phyloP scores from a whole-genome alignment of 1,284 basidiomycete species.

The Ceratobasidium theobromae region DNA sequence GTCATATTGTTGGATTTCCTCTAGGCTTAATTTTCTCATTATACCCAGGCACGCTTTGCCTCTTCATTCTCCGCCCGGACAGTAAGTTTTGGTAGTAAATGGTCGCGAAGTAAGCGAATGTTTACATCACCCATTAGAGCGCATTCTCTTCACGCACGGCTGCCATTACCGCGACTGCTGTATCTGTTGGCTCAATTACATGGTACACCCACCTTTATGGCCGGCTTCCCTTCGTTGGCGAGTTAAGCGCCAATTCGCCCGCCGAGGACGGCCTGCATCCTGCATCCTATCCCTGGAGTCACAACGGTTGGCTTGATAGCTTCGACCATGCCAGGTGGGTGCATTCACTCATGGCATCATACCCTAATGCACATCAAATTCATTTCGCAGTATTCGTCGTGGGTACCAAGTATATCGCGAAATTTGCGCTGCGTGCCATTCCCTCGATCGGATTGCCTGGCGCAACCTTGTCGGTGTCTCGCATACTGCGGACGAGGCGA shows the following conservation, averaged over 20 bases:
- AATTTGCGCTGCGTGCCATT: conserved; percentile 98
- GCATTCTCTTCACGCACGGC: conserved; percentile 73
- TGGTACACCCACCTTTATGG: conserved; percentile 98
- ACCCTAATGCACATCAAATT: conserved; percentile 23
- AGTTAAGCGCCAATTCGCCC: conserved; percentile 86
- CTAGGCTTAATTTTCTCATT: conserved; percentile 24
- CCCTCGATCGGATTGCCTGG: conserved; percentile 99
- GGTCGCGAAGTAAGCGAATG: background rate
- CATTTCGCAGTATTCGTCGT: conserved; percentile 77
- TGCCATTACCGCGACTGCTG: conserved; percentile 72
- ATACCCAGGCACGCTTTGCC: conserved; percentile 31
- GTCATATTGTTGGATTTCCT: background rate
- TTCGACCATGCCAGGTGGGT: conserved; percentile 92
- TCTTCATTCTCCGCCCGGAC: conserved; percentile 32
- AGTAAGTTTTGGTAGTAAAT: background rate
- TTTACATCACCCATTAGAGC: conserved; percentile 37
- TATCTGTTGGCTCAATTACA: conserved; percentile 85
- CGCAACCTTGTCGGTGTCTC: conserved; percentile 98
- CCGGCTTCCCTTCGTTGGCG: conserved; percentile 78
- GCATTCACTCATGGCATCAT: background rate
- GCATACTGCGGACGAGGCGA: conserved; percentile 91
- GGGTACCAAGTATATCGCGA: conserved; percentile 99
- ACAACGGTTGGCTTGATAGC: conserved; percentile 83
- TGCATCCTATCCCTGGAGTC: conserved; percentile 85
- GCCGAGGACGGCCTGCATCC: conserved; percentile 96